Base-by-base conservation (phyloP, 2,329 filamentous ascomycete species). In the Polytolypa hystricis region DNA sequence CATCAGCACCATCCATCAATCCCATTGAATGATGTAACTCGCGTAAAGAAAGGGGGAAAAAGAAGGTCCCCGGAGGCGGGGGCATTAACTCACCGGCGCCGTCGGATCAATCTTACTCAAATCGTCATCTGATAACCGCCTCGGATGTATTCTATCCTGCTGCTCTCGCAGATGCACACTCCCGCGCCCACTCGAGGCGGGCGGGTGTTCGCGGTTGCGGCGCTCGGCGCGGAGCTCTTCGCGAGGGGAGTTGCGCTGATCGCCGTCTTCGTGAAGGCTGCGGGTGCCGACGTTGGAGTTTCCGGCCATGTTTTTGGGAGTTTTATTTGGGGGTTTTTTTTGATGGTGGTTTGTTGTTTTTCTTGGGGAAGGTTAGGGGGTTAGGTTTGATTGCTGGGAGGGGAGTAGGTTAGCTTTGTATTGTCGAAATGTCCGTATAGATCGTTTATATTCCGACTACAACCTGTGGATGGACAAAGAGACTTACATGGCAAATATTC, bases 201-300 rank as follows among this genome's bases (percentile, higher is more conserved):
- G 57, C 57, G 79, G 68, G 49, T 84, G 84, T 64, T 89, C 80
- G 42, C 86, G 65, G 64, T 74, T 91, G 42, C 76, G 70, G 35
- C 73, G 64, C 14, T 69, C 65, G 51, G 74, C 66, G 30, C 61
- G 53, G 35, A 66, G 46, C 42, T 71, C 64, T 2, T 71, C 67
- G 41, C 71, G 55, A 43, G 74, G 71, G 43, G 62, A 56, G 56
- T 77, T 84, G 50, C 74, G 72, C 69, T 91, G 83, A 62, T 91
- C 83, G 40, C 77, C 79, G 39, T 71, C 78, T 64, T 87, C 81
- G 64, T 91, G 87, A 56, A 84, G 63, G 42, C 61, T 57, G 44
- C 62, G 51, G 56, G 66, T 70, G 48, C 83, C 84, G 54, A 89
- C 81, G 54, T 68, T 80, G 40, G 21, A 25, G 7, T 7, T 25